Base-by-base conservation (phyloP, 2,329 filamentous ascomycete species). In the Xylaria digitata region DNA sequence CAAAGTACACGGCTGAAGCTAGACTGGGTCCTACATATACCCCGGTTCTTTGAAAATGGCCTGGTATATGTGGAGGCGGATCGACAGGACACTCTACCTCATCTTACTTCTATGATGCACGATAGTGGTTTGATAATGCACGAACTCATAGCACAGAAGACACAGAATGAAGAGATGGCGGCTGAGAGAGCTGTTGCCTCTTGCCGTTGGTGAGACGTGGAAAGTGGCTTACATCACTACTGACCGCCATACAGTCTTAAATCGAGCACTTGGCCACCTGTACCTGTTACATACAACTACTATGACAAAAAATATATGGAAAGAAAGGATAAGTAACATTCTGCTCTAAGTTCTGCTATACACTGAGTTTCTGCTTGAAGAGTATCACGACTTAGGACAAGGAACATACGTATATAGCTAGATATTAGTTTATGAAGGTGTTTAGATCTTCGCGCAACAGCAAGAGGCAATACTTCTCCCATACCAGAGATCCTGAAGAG, bases 91-190 rank as follows among this genome's bases (percentile, higher is more conserved):
- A 42, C 69, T 3, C 61, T 46, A 13, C 62, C 61, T 9, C 50
- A 61, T n/a, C 45, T 65, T 13, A 65, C 71, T 6, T 65, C 61
- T 21, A 48, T 58, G 26, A 54, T 65, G 56, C 69, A 71, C 42
- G 58, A 71, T 7, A 63, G 32, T 40, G 55, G 53, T 2, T 40
- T 73, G 11, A 69, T 70, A 30, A 69, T 73, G 3, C 68, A 72
- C 34, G 70, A 74, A 32, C 61, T 70, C 9, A 67, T 73, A 9
- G 50, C 68, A 6, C 71, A 65, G 11, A 69, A 68, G 54, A 71
- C 61, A 6, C 58, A 62, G 37, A 71, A 71, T 40, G 60, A 69
- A 23, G 49, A 55, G 15, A 52, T 46, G 37, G 59, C 30, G 19
- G n/a, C 42, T 62, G 40, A 54, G 19, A 15, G 3, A 37, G 15